Conservation (phyloP, 345 rosid genomes). For the Draba incana region DNA sequence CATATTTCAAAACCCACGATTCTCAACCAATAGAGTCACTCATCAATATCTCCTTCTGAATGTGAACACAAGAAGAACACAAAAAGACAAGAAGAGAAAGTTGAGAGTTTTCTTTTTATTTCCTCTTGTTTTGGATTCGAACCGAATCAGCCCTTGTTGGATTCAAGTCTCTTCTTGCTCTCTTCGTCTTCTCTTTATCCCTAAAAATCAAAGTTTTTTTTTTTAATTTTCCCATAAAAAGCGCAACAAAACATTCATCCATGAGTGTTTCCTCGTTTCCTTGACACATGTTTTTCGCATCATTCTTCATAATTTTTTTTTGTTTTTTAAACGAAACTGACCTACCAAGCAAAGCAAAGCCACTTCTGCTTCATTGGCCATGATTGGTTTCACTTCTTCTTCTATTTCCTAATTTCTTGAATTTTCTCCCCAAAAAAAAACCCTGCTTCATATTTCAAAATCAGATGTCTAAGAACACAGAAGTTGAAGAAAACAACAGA, state of each 20-base stretch:
- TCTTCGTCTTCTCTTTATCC: conserved; percentile 25
- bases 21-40: conserved; percentile 32
- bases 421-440: background rate
- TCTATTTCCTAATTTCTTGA: conserved; percentile 1
- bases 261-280: conserved; percentile 42
- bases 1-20: conserved; percentile 35
- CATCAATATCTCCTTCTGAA: conserved; percentile 17
- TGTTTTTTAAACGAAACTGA: conserved; percentile 32
- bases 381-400: background rate
- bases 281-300: conserved; percentile 48
- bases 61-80: conserved; percentile 35
- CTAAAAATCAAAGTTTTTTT: background rate
- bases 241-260: conserved; percentile 19
- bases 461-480: conserved; percentile 51
- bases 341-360: conserved; percentile 43
- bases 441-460: background rate
- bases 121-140: conserved; percentile 36
- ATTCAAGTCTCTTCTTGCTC: background rate
- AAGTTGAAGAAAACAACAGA: conserved; percentile 44
- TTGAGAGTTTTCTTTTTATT: conserved; percentile 39
- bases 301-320: conserved; percentile 33
- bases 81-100: conserved; percentile 39
- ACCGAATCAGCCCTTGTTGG: conserved; percentile 34
- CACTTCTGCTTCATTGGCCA: conserved; percentile 24
- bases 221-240: background rate